Evolutionary conservation across 1,139 yeast species (phyloP).

Genomic region (Yamadazyma mexicana): DNA sequence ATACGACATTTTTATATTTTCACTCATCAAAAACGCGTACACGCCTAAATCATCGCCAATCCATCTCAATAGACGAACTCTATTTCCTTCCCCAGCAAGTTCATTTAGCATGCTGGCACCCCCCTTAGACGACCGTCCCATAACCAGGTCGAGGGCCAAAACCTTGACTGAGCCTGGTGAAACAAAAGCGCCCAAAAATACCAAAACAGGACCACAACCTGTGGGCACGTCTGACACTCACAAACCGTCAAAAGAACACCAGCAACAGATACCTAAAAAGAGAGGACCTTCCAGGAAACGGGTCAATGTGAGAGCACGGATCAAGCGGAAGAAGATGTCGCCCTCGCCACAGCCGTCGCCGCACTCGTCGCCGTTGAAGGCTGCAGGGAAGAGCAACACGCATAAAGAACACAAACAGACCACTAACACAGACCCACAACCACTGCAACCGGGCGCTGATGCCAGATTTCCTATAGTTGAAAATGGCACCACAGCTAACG

Average conservation of each 20-base stretch:
- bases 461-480: too few relatives aligned
- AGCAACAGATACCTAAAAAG: not conserved
- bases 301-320: not conserved
- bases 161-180: not conserved
- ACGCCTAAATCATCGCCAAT: conserved; percentile 1
- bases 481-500: too few relatives aligned
- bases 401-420: not conserved
- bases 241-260: too few relatives aligned
- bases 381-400: not conserved
- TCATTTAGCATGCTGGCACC: not conserved
- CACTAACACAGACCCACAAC: not conserved
- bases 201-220: too few relatives aligned
- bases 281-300: not conserved
- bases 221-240: too few relatives aligned
- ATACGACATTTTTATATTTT: not conserved
- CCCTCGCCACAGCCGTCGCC: not conserved
- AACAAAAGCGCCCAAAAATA: not conserved
- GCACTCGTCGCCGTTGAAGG: too few relatives aligned
- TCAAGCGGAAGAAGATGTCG: conserved; percentile 1
- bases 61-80: not conserved
- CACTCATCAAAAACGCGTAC: conserved; percentile 1
- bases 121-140: conserved; percentile 7
- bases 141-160: conserved; percentile 6
- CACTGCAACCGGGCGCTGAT: too few relatives aligned
- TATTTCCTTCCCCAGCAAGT: too few relatives aligned